Percentiles rank a stretch among this genome's conserved stretches.
These are phyloP conservation scores for Lactuca sativa DNA, from an alignment of 129 eudicot species.

Conservation along the genomic window DNA sequence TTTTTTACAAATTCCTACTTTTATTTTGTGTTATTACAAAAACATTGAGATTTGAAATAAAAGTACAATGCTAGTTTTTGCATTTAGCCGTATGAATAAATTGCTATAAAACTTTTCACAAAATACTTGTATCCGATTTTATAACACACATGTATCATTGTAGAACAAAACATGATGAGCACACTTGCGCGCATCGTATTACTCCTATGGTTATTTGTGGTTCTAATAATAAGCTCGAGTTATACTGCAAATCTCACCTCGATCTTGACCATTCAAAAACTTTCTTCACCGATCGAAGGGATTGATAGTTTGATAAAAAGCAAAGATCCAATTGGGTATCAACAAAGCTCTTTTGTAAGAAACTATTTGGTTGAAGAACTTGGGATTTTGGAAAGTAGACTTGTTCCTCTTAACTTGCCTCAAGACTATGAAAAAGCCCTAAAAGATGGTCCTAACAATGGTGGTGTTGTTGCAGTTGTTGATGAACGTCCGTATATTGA, in stretches of 20 bases:
- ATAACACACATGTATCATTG: constrained; percentile 10
- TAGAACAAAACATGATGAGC: constrained; percentile 67
- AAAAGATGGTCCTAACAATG: constrained; percentile 56
- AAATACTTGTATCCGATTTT: not conserved
- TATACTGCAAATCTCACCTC: constrained; percentile 81
- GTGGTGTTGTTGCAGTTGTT: constrained; percentile 75
- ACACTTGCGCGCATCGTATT: constrained; percentile 58
- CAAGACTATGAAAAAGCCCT: constrained; percentile 61
- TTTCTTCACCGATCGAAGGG: constrained; percentile 67
- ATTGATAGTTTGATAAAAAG: constrained; percentile 49
- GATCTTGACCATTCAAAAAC: constrained; percentile 66
- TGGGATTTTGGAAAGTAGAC: constrained; percentile 52
- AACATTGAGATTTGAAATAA: not conserved
- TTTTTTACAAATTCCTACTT: not conserved
- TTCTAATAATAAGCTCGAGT: constrained; percentile 68
- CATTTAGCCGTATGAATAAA: not conserved
- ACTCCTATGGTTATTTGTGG: constrained; percentile 66
- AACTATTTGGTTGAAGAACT: constrained; percentile 57
- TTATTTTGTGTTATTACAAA: not conserved
- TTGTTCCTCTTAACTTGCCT: constrained; percentile 58
- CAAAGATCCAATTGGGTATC: constrained; percentile 65
- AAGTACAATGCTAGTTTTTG: not conserved
- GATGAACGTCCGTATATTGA: constrained; percentile 79
- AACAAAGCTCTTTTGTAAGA: constrained; percentile 56
- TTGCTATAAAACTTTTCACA: not conserved